Conservation (phyloP, 129 eudicot genomes). For the Flaveria sonorensis region DNA sequence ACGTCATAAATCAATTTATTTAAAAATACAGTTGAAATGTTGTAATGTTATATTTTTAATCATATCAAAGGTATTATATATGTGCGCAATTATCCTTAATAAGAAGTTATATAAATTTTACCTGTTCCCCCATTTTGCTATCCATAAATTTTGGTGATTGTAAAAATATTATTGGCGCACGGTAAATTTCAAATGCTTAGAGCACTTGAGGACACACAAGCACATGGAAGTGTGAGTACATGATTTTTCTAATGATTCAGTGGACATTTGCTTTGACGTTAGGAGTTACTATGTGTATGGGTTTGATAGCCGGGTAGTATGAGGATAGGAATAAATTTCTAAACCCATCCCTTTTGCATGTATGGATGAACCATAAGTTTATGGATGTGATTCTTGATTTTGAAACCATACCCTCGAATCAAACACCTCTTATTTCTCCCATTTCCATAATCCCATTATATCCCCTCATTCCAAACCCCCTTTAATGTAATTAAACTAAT, state of each 20-base stretch:
- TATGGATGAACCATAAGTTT: background rate
- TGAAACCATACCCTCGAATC: background rate
- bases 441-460: background rate
- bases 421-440: background rate
- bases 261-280: background rate
- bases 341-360: background rate
- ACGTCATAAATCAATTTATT: background rate
- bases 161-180: background rate
- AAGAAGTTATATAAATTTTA: background rate
- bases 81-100: background rate
- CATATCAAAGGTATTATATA: background rate
- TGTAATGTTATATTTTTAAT: background rate
- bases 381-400: background rate
- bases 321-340: background rate
- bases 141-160: background rate
- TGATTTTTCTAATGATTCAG: background rate
- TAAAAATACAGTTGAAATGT: background rate
- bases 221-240: background rate
- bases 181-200: background rate
- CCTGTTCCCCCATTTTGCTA: background rate
- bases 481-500: background rate
- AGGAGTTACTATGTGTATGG: background rate
- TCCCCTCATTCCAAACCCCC: background rate
- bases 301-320: background rate
- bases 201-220: background rate